A percentile compares a stretch with the other conserved stretches of the same genome.
These are phyloP conservation scores for Volvox africanus DNA, from an alignment of 139 green algal genomes.

Conservation along the genomic window DNA sequence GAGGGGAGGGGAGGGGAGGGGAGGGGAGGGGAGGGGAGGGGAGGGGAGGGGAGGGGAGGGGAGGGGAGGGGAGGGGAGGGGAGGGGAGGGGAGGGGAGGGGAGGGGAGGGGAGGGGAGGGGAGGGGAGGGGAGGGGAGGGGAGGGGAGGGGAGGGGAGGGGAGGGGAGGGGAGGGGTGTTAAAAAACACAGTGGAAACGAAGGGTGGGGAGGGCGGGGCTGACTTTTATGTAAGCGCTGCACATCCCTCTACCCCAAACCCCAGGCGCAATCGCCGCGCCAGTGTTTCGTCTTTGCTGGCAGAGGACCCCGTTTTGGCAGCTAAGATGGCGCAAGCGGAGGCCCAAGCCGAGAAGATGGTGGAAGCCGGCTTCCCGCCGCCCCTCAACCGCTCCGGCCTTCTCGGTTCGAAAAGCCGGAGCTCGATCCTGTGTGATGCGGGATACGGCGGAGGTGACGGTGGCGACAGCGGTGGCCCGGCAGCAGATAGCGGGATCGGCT, in stretches of 20 bases:
- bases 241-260: background rate
- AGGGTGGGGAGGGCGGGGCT: too few relatives aligned
- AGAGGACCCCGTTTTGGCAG: constrained; percentile 25
- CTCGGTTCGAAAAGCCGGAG: background rate
- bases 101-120: background rate
- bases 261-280: constrained; percentile 30
- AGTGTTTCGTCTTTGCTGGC: constrained; percentile 1
- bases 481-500: background rate
- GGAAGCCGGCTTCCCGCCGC: background rate
- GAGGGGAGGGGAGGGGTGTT: too few relatives aligned
- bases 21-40: too few relatives aligned
- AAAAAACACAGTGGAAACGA: too few relatives aligned
- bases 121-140: background rate
- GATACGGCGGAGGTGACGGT: background rate
- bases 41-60: too few relatives aligned
- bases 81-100: background rate
- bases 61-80: background rate
- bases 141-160: too few relatives aligned
- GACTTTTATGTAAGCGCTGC: background rate
- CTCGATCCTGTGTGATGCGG: background rate
- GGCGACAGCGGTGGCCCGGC: background rate
- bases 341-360: constrained; percentile 30
- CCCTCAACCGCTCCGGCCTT: background rate
- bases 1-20: too few relatives aligned
- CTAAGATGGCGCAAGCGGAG: constrained; percentile 41